A percentile compares a stretch with the other conserved stretches of the same genome.
Conservation (phyloP, 2,329 filamentous ascomycete species). For the Aspergillus candidus region DNA sequence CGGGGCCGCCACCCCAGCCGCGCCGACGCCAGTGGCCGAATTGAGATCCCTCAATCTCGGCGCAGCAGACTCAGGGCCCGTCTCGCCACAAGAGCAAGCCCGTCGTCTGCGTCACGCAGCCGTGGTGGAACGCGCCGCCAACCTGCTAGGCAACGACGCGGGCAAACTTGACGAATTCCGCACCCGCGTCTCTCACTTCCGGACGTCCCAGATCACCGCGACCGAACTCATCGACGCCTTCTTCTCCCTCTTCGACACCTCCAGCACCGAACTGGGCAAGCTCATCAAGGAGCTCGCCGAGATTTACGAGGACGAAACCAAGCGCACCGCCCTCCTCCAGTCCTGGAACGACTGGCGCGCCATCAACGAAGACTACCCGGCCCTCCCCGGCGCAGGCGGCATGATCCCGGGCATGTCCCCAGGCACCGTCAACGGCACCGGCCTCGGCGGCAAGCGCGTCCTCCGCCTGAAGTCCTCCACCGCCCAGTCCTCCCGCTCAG, state of each 20-base stretch:
- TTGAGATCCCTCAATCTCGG: constrained; percentile 49
- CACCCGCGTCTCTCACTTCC: constrained; percentile 70
- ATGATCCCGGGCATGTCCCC: constrained; percentile 53
- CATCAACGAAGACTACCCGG: constrained; percentile 93
- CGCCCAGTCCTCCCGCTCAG: constrained; percentile 58
- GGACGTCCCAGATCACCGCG: constrained; percentile 62
- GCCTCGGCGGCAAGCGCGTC: constrained; percentile 57
- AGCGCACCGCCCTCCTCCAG: constrained; percentile 66
- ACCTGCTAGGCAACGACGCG: constrained; percentile 70
- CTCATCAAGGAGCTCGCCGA: constrained; percentile 87
- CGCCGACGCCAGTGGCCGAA: constrained; percentile 29
- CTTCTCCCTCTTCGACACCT: constrained; percentile 78
- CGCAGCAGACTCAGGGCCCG: constrained; percentile 29
- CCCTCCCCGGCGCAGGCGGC: constrained; percentile 68
- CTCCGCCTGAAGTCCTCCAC: constrained; percentile 65
- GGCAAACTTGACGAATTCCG: constrained; percentile 74
- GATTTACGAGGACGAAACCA: constrained; percentile 76
- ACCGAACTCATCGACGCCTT: constrained; percentile 77
- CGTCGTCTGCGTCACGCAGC: constrained; percentile 72
- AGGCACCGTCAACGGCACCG: constrained; percentile 45
- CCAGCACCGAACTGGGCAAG: constrained; percentile 75
- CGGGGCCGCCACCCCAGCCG: constrained; percentile 22
- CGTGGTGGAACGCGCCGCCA: constrained; percentile 78
- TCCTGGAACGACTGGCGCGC: constrained; percentile 95
- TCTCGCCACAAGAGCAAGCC: constrained; percentile 73